phyloP scores from a whole-genome alignment of 139 green algal species.

The Tetraselmis striata region DNA sequence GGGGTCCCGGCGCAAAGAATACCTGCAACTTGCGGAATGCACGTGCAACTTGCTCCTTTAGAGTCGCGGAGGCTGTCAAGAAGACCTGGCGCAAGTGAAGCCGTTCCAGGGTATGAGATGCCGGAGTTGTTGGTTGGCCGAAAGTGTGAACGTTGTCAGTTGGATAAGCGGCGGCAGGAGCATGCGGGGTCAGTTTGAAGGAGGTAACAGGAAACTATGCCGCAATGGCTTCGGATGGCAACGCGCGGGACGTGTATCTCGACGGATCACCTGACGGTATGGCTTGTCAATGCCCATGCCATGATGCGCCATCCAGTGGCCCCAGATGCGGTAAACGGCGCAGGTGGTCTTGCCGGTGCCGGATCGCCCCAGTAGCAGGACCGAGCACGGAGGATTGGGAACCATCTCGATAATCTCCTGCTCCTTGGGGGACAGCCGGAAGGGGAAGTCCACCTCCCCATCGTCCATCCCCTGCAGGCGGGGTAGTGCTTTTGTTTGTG shows the following conservation, averaged over 20 bases:
- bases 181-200: too few species aligned
- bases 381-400: conserved; percentile 32
- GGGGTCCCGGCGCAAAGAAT: too few species aligned
- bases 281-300: conserved; percentile 12
- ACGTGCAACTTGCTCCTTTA: conserved; percentile 43
- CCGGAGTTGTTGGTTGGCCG: neutral
- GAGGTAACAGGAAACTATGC: too few species aligned
- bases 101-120: neutral
- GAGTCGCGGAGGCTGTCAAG: conserved; percentile 60
- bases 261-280: conserved; percentile 24
- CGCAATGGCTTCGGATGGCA: too few species aligned
- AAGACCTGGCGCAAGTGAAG: conserved; percentile 39
- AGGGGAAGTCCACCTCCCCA: conserved; percentile 41
- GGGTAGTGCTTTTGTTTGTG: too few species aligned
- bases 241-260: too few species aligned
- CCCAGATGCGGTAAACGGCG: conserved; percentile 59
- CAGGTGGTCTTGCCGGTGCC: conserved; percentile 75
- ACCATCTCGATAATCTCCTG: conserved; percentile 47
- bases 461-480: conserved; percentile 33
- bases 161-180: too few species aligned
- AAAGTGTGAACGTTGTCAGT: too few species aligned
- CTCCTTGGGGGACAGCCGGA: conserved; percentile 51
- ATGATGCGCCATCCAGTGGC: conserved; percentile 32
- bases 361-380: conserved; percentile 64
- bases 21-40: conserved; percentile 57